A percentile compares a stretch with the other conserved stretches of the same genome.
Conservation (phyloP, 2,329 filamentous ascomycete genomes). For the Curvularia hawaiiensis region DNA sequence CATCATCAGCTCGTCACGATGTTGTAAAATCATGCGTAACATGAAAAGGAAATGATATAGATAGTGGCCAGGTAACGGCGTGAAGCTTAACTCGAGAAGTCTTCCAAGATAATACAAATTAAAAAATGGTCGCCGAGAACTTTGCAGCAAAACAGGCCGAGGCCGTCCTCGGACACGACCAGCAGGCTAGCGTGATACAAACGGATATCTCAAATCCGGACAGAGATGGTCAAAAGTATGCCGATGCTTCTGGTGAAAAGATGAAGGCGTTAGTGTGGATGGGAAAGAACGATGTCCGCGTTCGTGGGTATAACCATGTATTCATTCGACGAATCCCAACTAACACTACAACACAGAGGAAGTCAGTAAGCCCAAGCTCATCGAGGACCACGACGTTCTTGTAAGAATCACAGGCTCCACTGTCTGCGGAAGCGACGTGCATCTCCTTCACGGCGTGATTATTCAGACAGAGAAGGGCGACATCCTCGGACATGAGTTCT, state of each 20-base stretch:
- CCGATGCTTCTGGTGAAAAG: neutral
- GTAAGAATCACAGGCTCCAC: conserved; percentile 73
- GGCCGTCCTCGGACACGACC: neutral
- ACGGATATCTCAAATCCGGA: neutral
- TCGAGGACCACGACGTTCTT: conserved; percentile 78
- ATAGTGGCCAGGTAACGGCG: neutral
- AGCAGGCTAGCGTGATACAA: neutral
- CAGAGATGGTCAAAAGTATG: neutral
- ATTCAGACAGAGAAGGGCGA: conserved; percentile 56
- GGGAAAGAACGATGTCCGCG: conserved; percentile 75
- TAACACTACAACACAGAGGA: conserved; percentile 58
- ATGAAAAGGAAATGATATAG: neutral
- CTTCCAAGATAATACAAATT: neutral
- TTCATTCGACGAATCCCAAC: neutral
- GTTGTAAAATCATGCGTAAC: neutral
- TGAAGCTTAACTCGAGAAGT: neutral
- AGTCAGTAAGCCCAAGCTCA: conserved; percentile 69
- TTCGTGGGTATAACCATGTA: neutral
- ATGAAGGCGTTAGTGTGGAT: conserved; percentile 86
- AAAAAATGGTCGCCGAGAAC: neutral
- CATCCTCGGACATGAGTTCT: conserved; percentile 59
- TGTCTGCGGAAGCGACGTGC: conserved; percentile 65
- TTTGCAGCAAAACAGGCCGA: neutral
- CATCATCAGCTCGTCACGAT: neutral
- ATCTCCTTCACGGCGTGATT: conserved; percentile 57